phyloP scores from a whole-genome alignment of 1,139 yeast species.

The Saccharomyces hybrid region DNA sequence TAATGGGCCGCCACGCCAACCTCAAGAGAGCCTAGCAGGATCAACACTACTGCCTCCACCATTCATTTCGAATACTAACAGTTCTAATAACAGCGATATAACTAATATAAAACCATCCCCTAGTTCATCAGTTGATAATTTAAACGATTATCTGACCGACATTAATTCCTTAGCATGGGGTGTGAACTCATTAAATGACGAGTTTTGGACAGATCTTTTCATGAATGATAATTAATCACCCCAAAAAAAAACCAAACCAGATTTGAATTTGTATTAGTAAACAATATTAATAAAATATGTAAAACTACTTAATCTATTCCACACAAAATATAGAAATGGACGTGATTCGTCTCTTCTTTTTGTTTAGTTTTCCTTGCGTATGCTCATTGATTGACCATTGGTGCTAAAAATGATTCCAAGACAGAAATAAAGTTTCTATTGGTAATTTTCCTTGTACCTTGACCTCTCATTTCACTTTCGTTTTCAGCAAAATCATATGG shows the following conservation, averaged over 20 bases:
- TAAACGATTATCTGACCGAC: slow-evolving; percentile 23
- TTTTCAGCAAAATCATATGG: slow-evolving; percentile 28
- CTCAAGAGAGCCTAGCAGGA: neutral
- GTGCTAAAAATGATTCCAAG: slow-evolving; percentile 26
- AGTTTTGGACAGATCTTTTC: slow-evolving; percentile 28
- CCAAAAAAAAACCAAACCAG: neutral
- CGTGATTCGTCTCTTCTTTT: neutral
- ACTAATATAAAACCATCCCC: slow-evolving; percentile 12
- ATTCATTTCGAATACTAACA: neutral
- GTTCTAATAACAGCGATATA: slow-evolving; percentile 1
- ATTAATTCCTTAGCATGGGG: slow-evolving; percentile 23
- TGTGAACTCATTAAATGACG: slow-evolving; percentile 26
- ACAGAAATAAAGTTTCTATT: slow-evolving; percentile 25
- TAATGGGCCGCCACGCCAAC: neutral
- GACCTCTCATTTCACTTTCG: slow-evolving; percentile 26
- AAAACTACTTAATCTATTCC: neutral
- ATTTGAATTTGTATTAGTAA: neutral
- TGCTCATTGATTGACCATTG: slow-evolving; percentile 20
- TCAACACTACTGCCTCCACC: neutral
- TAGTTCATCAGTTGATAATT: slow-evolving; percentile 16
- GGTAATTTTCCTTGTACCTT: slow-evolving; percentile 26
- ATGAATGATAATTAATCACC: slow-evolving; percentile 13
- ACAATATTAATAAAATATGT: neutral
- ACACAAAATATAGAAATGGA: neutral
- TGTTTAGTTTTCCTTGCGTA: neutral